Evolutionary conservation across 2,329 filamentous ascomycete species (phyloP).

Genomic region (Mariannaea elegans): DNA sequence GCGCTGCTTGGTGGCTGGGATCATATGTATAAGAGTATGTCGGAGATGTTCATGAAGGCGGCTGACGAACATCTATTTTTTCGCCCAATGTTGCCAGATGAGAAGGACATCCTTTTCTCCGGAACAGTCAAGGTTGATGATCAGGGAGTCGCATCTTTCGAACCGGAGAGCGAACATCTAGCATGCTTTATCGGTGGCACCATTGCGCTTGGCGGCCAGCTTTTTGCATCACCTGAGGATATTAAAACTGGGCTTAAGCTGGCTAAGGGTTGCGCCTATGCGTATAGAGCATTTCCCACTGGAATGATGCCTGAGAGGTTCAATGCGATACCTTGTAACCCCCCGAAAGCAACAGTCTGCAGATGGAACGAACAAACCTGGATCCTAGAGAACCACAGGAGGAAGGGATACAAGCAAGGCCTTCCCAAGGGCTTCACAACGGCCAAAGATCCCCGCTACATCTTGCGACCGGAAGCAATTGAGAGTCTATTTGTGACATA

Average conservation of each 20-base stretch:
- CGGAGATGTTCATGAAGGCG: slow-evolving; percentile 63
- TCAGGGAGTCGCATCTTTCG: slow-evolving; percentile 26
- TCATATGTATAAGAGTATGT: slow-evolving; percentile 70
- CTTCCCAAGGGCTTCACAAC: slow-evolving; percentile 70
- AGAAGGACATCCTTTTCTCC: slow-evolving; percentile 72
- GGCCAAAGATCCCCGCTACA: slow-evolving; percentile 58
- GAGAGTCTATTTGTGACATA: slow-evolving; percentile 60
- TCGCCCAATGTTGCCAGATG: slow-evolving; percentile 70
- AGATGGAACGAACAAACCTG: slow-evolving; percentile 43
- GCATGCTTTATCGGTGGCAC: slow-evolving; percentile 73
- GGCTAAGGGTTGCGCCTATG: slow-evolving; percentile 65
- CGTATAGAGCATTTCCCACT: slow-evolving; percentile 61
- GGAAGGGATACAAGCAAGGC: slow-evolving; percentile 2
- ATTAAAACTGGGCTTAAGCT: slow-evolving; percentile 59
- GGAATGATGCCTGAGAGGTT: slow-evolving; percentile 70
- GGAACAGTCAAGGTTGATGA: slow-evolving; percentile 58
- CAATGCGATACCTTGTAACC: slow-evolving; percentile 53
- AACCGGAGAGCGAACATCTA: slow-evolving; percentile 55
- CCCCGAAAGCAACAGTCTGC: slow-evolving; percentile 44
- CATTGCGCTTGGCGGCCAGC: slow-evolving; percentile 68
- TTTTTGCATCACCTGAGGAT: slow-evolving; percentile 65
- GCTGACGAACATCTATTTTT: slow-evolving; percentile 72
- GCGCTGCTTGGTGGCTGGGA: slow-evolving; percentile 72
- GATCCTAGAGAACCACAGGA: slow-evolving; percentile 32
- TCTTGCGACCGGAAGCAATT: slow-evolving; percentile 61